Percentiles rank a stretch among this genome's conserved stretches.
These are phyloP conservation scores for Orbilia javanica DNA, from an alignment of 2,329 filamentous ascomycete species.

Conservation along the genomic window DNA sequence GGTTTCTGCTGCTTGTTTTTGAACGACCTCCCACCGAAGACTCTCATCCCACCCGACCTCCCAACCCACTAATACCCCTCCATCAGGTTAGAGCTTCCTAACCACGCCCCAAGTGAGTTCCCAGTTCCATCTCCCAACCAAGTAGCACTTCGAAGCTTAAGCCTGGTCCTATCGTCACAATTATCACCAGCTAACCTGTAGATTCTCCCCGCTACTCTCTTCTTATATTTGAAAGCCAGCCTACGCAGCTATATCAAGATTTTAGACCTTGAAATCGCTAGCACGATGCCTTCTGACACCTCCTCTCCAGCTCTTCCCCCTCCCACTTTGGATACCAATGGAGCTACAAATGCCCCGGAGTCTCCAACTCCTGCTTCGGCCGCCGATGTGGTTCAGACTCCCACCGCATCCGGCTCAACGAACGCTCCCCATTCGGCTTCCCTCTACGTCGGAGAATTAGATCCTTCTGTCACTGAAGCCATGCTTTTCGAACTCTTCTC, in stretches of 20 bases:
- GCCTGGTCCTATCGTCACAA: neutral
- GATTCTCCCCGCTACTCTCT: neutral
- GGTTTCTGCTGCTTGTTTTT: neutral
- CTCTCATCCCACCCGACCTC: neutral
- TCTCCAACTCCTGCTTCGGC: conserved; percentile 74
- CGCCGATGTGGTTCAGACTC: conserved; percentile 65
- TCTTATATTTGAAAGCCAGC: neutral
- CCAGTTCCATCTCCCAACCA: neutral
- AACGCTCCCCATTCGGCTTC: conserved; percentile 86
- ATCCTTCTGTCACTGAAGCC: conserved; percentile 96
- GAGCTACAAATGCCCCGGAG: conserved; percentile 70
- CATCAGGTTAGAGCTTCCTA: neutral
- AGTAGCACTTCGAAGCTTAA: neutral
- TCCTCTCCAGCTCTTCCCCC: conserved; percentile 74
- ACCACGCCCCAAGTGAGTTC: neutral
- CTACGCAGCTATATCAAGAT: neutral
- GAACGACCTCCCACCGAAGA: neutral
- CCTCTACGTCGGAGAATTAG: conserved; percentile 98
- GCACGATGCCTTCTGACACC: conserved; percentile 74
- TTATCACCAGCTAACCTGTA: neutral
- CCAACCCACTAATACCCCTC: neutral
- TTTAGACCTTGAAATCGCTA: conserved; percentile 8
- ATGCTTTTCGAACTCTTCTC: conserved; percentile 99
- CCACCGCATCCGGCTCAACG: conserved; percentile 76
- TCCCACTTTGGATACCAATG: conserved; percentile 80